A percentile compares a stretch with the other conserved stretches of the same genome.
Conservation (phyloP, 495 filamentous ascomycete genomes). For the Penicillium dipodomyicola region DNA sequence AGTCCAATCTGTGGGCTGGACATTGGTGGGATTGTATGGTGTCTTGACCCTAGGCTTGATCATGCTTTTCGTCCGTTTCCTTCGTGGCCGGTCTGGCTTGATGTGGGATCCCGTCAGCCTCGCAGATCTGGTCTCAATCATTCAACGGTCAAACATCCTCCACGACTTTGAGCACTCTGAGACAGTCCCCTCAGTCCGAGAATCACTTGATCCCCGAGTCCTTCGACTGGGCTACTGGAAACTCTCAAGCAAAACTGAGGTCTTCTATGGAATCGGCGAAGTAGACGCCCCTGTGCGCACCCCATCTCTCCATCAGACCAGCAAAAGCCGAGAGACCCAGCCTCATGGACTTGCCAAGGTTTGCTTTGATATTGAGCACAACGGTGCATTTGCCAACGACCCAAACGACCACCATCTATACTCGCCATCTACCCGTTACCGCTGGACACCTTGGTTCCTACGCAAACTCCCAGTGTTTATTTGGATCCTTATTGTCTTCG, state of each 20-base stretch:
- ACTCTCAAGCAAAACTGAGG: slow-evolving; percentile 53
- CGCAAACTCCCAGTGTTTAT: slow-evolving; percentile 58
- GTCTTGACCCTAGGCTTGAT: slow-evolving; percentile 58
- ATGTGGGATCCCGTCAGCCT: slow-evolving; percentile 82
- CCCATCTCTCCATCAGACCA: slow-evolving; percentile 51
- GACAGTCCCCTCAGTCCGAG: slow-evolving; percentile 48
- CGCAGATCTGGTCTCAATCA: slow-evolving; percentile 70
- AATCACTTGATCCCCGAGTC: slow-evolving; percentile 45
- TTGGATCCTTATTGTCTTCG: slow-evolving; percentile 60
- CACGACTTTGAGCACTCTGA: slow-evolving; percentile 63
- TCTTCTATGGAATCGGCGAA: slow-evolving; percentile 67
- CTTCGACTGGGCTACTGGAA: slow-evolving; percentile 84
- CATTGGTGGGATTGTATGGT: slow-evolving; percentile 69
- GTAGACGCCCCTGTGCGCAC: slow-evolving; percentile 53
- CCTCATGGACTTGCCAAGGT: slow-evolving; percentile 33
- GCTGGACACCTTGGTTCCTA: slow-evolving; percentile 78
- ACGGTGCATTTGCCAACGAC: slow-evolving; percentile 32
- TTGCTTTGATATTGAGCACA: slow-evolving; percentile 45
- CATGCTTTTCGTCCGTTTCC: slow-evolving; percentile 51
- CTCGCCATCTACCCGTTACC: slow-evolving; percentile 52
- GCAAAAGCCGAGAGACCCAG: slow-evolving; percentile 34
- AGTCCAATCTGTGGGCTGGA: slow-evolving; percentile 75
- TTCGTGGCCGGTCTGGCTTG: slow-evolving; percentile 62
- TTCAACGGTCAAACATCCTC: slow-evolving; percentile 76
- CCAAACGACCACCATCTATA: slow-evolving; percentile 43